phyloP scores from a whole-genome alignment of 495 filamentous ascomycete genomes.

The Xeromyces bisporus region DNA sequence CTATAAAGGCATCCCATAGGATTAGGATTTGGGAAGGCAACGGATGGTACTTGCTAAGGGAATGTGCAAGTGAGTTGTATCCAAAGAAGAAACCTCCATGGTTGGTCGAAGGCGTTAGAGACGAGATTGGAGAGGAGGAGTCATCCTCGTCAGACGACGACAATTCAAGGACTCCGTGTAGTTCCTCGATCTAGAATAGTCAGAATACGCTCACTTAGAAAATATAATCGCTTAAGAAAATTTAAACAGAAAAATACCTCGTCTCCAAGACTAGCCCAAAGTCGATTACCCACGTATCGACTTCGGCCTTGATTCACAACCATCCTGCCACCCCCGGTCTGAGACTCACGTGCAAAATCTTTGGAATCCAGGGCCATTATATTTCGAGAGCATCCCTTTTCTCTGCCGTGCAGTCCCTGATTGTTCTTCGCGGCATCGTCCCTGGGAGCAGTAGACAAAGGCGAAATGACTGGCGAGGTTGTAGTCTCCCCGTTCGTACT shows the following conservation, averaged over 20 bases:
- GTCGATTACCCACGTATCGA: slow-evolving; percentile 73
- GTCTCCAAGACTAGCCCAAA: slow-evolving; percentile 78
- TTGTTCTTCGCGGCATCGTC: slow-evolving; percentile 1
- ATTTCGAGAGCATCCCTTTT: slow-evolving; percentile 3
- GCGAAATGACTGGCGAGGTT: neutral
- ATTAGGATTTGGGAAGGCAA: slow-evolving; percentile 42
- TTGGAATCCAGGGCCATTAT: slow-evolving; percentile 9
- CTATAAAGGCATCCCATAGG: slow-evolving; percentile 51
- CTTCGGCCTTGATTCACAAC: slow-evolving; percentile 68
- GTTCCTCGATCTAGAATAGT: slow-evolving; percentile 43
- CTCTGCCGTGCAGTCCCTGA: slow-evolving; percentile 1
- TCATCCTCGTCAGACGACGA: slow-evolving; percentile 50
- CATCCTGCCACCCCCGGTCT: slow-evolving; percentile 61
- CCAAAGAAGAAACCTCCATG: slow-evolving; percentile 58
- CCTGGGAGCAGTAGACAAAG: neutral
- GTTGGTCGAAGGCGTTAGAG: slow-evolving; percentile 25
- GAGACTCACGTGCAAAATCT: slow-evolving; percentile 22
- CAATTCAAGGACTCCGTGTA: slow-evolving; percentile 52
- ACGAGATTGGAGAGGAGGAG: slow-evolving; percentile 37
- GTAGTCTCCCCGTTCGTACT: neutral
- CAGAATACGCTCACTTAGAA: no score
- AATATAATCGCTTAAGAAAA: no score
- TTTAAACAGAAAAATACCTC: no score
- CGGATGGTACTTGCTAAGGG: slow-evolving; percentile 33
- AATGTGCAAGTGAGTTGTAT: slow-evolving; percentile 41